Evolutionary conservation across 106 monocot genomes (phyloP).

Genomic region (Apostasia ramifera): DNA sequence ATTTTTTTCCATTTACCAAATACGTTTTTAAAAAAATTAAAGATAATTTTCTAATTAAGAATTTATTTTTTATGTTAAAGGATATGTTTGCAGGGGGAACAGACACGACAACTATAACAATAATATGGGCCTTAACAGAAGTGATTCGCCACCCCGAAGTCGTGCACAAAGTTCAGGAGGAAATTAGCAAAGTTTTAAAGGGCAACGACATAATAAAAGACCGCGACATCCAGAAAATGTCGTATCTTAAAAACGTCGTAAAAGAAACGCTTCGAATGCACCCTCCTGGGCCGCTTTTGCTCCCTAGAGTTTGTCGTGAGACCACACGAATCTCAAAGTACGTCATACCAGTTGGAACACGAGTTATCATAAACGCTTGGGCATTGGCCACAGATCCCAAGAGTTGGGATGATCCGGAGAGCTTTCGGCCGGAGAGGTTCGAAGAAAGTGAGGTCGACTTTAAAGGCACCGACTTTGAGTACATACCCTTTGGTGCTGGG

Average conservation of each 20-base stretch:
- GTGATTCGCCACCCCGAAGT: too few relatives aligned
- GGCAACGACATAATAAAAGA: not conserved
- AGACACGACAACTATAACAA: not conserved
- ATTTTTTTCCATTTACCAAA: not conserved
- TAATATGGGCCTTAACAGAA: not conserved
- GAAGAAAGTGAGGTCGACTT: not conserved
- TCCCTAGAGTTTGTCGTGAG: not conserved
- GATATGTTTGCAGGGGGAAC: not conserved
- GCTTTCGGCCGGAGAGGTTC: not conserved
- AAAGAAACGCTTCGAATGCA: not conserved
- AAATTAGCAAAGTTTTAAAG: not conserved
- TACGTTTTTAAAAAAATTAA: not conserved
- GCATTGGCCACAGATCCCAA: not conserved
- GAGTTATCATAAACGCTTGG: not conserved
- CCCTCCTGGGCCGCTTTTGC: not conserved
- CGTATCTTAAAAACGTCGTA: not conserved
- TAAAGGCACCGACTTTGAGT: not conserved
- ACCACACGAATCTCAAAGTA: not conserved
- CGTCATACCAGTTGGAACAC: not conserved
- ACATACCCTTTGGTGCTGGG: not conserved
- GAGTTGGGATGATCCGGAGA: constrained; percentile 3
- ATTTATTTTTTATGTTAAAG: not conserved
- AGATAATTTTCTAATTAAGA: not conserved
- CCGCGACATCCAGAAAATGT: not conserved
- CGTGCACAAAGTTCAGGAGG: too few relatives aligned